phyloP scores from a whole-genome alignment of 352 stramenopile genomes.

The Phytophthora kernoviae region DNA sequence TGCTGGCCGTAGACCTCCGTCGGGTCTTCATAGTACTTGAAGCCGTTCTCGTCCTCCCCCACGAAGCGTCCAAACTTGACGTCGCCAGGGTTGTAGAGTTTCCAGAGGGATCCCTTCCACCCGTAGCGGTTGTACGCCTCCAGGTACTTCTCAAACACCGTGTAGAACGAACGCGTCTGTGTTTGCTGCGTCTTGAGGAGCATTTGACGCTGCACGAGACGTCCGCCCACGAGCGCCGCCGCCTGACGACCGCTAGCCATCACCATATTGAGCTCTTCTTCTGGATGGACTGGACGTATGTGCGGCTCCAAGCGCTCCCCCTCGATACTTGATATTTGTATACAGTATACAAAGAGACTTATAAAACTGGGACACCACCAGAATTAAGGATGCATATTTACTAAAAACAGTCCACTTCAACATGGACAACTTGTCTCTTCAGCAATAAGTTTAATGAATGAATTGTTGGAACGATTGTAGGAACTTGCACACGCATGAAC shows the following conservation, averaged over 20 bases:
- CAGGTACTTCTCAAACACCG: slow-evolving; percentile 82
- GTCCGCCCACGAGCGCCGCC: slow-evolving; percentile 42
- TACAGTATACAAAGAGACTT: neutral
- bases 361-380: neutral
- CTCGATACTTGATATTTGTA: neutral
- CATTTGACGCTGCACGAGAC: slow-evolving; percentile 27
- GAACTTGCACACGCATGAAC: slow-evolving; percentile 19
- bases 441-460: neutral
- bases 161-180: slow-evolving; percentile 79
- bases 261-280: slow-evolving; percentile 17
- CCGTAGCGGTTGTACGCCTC: slow-evolving; percentile 84
- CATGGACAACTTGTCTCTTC: slow-evolving; percentile 3
- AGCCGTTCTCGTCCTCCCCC: slow-evolving; percentile 82
- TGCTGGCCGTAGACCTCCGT: slow-evolving; percentile 77
- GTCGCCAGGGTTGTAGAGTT: slow-evolving; percentile 88
- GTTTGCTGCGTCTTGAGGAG: slow-evolving; percentile 10
- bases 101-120: slow-evolving; percentile 83
- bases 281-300: neutral
- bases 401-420: slow-evolving; percentile 7
- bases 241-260: slow-evolving; percentile 28
- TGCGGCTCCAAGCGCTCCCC: neutral
- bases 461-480: slow-evolving; percentile 14
- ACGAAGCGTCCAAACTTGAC: slow-evolving; percentile 89
- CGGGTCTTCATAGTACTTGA: slow-evolving; percentile 89
- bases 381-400: neutral